These are phyloP conservation scores for Mrakia blollopis DNA, from an alignment of 768 basidiomycete species.

Conservation along the genomic window DNA sequence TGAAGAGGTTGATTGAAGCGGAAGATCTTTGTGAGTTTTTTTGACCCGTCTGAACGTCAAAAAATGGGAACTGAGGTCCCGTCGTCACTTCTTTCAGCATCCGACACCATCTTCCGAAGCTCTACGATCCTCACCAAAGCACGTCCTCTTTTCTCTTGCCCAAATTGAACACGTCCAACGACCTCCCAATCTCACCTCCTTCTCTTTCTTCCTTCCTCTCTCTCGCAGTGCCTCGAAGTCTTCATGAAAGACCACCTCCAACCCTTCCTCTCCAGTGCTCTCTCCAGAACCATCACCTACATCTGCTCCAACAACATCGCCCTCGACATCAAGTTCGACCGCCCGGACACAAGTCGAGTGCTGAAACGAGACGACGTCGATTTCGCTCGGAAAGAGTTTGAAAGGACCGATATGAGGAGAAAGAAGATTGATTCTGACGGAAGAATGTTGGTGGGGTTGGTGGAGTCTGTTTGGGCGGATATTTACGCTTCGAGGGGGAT, in stretches of 20 bases:
- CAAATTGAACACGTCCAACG: not conserved
- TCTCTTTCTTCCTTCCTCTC: slow-evolving; percentile 35
- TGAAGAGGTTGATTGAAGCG: slow-evolving; percentile 39
- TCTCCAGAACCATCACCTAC: slow-evolving; percentile 51
- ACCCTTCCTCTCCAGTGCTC: slow-evolving; percentile 63
- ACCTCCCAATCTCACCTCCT: not conserved
- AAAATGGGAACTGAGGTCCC: not conserved
- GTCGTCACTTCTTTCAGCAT: slow-evolving; percentile 36
- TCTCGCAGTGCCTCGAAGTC: slow-evolving; percentile 72
- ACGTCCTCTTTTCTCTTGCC: not conserved
- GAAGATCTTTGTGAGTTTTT: slow-evolving; percentile 44
- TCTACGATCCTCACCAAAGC: slow-evolving; percentile 52
- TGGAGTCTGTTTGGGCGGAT: slow-evolving; percentile 53
- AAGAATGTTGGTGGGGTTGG: slow-evolving; percentile 55
- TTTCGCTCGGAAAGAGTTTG: slow-evolving; percentile 68
- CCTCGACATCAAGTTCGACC: slow-evolving; percentile 68
- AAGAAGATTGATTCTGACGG: slow-evolving; percentile 73
- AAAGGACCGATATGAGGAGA: slow-evolving; percentile 49
- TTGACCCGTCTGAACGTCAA: not conserved
- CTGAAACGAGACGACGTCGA: slow-evolving; percentile 62
- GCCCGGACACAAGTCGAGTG: slow-evolving; percentile 52
- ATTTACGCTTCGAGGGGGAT: not conserved
- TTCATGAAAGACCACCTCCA: slow-evolving; percentile 77
- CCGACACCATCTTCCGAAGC: slow-evolving; percentile 55
- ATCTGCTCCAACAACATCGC: slow-evolving; percentile 67